These are phyloP conservation scores for Trichoderma koningii DNA, from an alignment of 2,329 filamentous ascomycete species.

Conservation along the genomic window DNA sequence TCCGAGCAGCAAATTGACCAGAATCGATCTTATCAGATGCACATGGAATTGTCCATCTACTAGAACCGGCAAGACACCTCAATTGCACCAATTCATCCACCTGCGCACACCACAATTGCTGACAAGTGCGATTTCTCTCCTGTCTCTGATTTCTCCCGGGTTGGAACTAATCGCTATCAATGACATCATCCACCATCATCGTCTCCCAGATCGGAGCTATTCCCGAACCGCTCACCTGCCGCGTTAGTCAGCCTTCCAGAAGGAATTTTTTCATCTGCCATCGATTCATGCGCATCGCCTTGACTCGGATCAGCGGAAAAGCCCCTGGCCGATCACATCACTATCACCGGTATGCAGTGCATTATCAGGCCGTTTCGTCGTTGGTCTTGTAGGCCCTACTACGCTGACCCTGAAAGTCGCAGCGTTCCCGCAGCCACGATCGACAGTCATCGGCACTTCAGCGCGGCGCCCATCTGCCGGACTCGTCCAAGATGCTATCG, in stretches of 20 bases:
- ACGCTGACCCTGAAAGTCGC: not conserved
- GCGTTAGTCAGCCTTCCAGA: not conserved
- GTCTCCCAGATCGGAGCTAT: not conserved
- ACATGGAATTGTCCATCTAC: not conserved
- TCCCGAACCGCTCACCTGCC: not conserved
- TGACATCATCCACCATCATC: conserved; percentile 4
- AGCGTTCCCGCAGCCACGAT: not conserved
- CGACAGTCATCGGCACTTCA: not conserved
- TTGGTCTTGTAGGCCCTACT: not conserved
- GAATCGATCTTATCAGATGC: not conserved
- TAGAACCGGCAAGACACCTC: not conserved
- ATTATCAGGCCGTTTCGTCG: too few relatives aligned
- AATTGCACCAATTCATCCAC: not conserved
- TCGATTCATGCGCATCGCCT: not conserved
- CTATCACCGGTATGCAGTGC: too few relatives aligned
- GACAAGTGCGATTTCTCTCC: not conserved
- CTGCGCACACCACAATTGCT: not conserved
- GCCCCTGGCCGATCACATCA: too few relatives aligned
- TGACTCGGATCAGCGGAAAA: too few relatives aligned
- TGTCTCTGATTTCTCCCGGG: not conserved
- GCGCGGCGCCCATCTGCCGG: not conserved
- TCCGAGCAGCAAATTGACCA: not conserved
- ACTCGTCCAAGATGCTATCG: not conserved
- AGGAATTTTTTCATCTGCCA: not conserved
- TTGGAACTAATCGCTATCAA: not conserved